Percentiles rank a stretch among this genome's conserved stretches.
These are phyloP conservation scores for Moesziomyces parantarcticus DNA, from an alignment of 1,284 basidiomycete genomes.

Conservation along the genomic window DNA sequence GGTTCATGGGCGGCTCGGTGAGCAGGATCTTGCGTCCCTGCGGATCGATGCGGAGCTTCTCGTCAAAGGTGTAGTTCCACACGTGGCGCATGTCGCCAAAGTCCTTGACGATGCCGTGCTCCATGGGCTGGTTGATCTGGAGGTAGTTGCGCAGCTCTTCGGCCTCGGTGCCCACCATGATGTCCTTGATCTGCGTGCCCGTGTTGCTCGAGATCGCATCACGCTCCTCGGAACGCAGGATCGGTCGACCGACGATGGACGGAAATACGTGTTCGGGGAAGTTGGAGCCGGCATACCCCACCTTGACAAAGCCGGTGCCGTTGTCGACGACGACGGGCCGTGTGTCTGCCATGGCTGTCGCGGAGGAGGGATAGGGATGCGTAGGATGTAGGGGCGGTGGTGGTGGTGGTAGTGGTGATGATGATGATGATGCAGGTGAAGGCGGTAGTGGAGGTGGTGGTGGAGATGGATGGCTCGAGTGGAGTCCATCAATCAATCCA, in stretches of 20 bases:
- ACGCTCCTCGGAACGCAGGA: slow-evolving; percentile 95
- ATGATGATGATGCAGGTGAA: slow-evolving; percentile 1
- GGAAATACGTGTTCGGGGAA: slow-evolving; percentile 99
- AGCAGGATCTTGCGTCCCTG: slow-evolving; percentile 89
- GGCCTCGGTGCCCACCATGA: slow-evolving; percentile 97
- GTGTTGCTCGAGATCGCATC: slow-evolving; percentile 72
- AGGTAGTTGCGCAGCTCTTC: slow-evolving; percentile 93
- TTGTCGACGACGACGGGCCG: slow-evolving; percentile 93
- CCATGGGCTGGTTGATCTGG: slow-evolving; percentile 97
- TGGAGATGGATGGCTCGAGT: slow-evolving; percentile 2
- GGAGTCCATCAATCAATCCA: too few relatives aligned
- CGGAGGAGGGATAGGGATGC: slow-evolving; percentile 1
- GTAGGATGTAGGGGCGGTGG: background rate
- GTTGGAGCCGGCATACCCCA: slow-evolving; percentile 86
- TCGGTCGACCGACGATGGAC: slow-evolving; percentile 94
- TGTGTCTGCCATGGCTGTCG: slow-evolving; percentile 59
- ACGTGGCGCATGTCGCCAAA: slow-evolving; percentile 99
- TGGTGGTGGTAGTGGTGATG: slow-evolving; percentile 2
- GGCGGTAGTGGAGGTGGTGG: too few relatives aligned
- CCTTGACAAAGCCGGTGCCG: slow-evolving; percentile 94
- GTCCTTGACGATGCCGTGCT: slow-evolving; percentile 97
- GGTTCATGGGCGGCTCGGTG: slow-evolving; percentile 99
- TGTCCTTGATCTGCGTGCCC: slow-evolving; percentile 76
- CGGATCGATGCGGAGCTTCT: slow-evolving; percentile 91
- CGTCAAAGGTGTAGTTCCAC: slow-evolving; percentile 98